A percentile compares a stretch with the other conserved stretches of the same genome.
Conservation (phyloP, 208 protist genomes). For the Crithidia mellificae region DNA sequence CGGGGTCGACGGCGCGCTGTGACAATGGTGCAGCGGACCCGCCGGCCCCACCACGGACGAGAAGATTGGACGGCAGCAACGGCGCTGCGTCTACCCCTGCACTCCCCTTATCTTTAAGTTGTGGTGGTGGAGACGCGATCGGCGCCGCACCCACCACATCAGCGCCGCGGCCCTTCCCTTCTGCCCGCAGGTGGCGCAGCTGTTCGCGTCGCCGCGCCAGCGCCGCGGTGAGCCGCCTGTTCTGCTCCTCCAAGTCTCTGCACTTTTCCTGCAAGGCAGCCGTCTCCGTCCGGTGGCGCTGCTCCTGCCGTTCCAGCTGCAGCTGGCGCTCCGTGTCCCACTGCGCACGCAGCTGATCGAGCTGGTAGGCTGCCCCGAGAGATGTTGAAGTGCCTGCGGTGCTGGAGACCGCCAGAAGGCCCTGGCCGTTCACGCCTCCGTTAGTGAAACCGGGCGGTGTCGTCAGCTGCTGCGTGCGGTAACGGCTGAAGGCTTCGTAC, state of each 20-base stretch:
- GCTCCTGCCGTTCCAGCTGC: slow-evolving; percentile 43
- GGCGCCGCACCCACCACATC: too few species aligned
- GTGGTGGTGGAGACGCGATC: too few species aligned
- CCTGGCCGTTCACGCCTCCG: background rate
- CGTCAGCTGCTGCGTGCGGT: slow-evolving; percentile 58
- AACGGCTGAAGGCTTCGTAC: slow-evolving; percentile 70
- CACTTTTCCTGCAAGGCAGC: slow-evolving; percentile 30
- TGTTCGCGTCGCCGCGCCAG: slow-evolving; percentile 69
- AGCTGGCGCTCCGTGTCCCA: slow-evolving; percentile 52
- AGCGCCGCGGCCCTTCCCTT: too few species aligned
- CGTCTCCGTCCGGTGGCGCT: slow-evolving; percentile 42
- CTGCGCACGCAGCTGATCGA: slow-evolving; percentile 41
- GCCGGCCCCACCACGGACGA: too few species aligned
- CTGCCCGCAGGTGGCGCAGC: too few species aligned
- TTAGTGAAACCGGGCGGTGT: too few species aligned
- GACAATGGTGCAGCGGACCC: too few species aligned
- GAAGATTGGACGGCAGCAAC: too few species aligned
- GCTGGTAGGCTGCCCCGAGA: slow-evolving; percentile 3
- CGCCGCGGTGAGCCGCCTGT: slow-evolving; percentile 48
- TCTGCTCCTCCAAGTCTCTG: slow-evolving; percentile 64
- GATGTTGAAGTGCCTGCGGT: background rate
- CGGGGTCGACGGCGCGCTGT: too few species aligned
- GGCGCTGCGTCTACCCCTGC: background rate
- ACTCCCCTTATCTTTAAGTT: background rate
- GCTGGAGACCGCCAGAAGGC: background rate